Percentiles rank a stretch among this genome's conserved stretches.
Conservation (phyloP, 2,329 filamentous ascomycete genomes). For the Xylaria sp. region DNA sequence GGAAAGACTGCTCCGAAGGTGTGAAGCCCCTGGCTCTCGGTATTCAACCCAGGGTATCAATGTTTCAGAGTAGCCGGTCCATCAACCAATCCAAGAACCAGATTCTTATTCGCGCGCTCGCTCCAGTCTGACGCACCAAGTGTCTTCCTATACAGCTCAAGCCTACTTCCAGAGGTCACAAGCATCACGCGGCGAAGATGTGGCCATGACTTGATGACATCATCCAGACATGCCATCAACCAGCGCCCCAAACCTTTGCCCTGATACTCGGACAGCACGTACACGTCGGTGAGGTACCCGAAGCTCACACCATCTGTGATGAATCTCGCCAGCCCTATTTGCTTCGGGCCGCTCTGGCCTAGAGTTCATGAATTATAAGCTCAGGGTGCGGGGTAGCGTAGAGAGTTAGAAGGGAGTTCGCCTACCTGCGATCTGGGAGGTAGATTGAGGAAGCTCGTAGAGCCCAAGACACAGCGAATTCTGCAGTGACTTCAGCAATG, state of each 20-base stretch:
- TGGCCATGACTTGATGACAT: conserved; percentile 59
- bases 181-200: conserved; percentile 68
- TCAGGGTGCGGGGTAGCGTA: neutral
- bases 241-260: conserved; percentile 64
- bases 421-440: conserved; percentile 50
- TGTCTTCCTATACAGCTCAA: conserved; percentile 60
- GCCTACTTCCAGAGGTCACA: conserved; percentile 55
- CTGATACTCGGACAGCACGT: conserved; percentile 61
- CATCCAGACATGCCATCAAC: conserved; percentile 63
- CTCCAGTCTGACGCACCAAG: conserved; percentile 59
- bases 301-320: conserved; percentile 77
- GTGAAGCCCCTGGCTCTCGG: conserved; percentile 34
- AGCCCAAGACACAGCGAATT: conserved; percentile 71
- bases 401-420: neutral
- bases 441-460: conserved; percentile 56
- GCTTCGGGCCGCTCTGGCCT: conserved; percentile 42
- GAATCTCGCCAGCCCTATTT: conserved; percentile 69
- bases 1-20: conserved; percentile 69
- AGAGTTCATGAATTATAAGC: conserved; percentile 22
- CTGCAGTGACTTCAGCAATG: conserved; percentile 63
- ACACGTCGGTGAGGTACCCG: conserved; percentile 72
- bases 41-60: conserved; percentile 23
- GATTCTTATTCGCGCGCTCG: conserved; percentile 57
- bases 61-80: conserved; percentile 40
- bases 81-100: conserved; percentile 46